Base-by-base conservation (phyloP, 2,329 filamentous ascomycete species). In the Byssothecium circinans region DNA sequence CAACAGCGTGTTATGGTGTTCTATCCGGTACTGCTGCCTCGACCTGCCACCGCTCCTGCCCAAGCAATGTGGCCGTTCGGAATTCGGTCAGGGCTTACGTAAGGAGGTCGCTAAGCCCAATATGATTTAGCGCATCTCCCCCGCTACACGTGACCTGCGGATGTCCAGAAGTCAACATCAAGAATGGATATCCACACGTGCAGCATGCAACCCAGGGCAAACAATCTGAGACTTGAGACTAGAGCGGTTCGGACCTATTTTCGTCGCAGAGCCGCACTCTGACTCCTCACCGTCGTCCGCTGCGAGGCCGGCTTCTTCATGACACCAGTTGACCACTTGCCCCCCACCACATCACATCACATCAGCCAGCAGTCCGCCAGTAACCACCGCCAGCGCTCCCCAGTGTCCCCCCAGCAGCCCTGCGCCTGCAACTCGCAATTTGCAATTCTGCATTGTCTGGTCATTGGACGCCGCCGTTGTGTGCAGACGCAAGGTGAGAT, bases 401-500 rank as follows among this genome's bases (percentile, higher is more conserved):
- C 57, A 57, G 50, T 10, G 10, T 5, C n/a, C n/a, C n/a, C 23
- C 23, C 23, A 6, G 6, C 54, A 55, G 58, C 60, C 58, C 61
- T 63, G 60, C 58, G 54, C 55, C 54, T 56, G 61, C 56, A n/a
- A n/a, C n/a, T n/a, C n/a, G n/a, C n/a, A n/a, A n/a, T n/a, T n/a
- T n/a, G n/a, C n/a, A 67, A 70, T 70, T 58, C 63, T 67, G 60
- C 40, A 49, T 55, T 39, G 50, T 44, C 49, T 46, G 51, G 59
- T 49, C 59, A 70, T 71, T 71, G 67, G 60, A 57, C 54, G 43
- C 54, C 46, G 42, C 41, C 51, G 34, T 42, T 52, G 55, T 56
- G 56, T 54, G 53, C 54, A 50, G 60, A 69, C 58, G 67, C 67
- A 69, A 60, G 63, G 63, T 65, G 61, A 65, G 61, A 69, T 61